These are phyloP conservation scores for Niveomyces coronatus DNA, from an alignment of 2,329 filamentous ascomycete genomes.

Conservation along the genomic window DNA sequence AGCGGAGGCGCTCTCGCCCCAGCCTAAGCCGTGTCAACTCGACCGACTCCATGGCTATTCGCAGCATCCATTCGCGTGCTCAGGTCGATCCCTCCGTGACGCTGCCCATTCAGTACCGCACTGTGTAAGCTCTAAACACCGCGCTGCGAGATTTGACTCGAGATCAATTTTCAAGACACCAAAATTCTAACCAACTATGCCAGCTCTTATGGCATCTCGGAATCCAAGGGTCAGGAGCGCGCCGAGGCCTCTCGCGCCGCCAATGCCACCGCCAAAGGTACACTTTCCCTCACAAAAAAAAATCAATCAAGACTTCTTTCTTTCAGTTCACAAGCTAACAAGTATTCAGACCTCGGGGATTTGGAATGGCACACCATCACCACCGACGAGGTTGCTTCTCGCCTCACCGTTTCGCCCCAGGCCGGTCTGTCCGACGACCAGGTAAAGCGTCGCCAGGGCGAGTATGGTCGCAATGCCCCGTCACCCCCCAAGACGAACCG, in stretches of 20 bases:
- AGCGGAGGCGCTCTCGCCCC: conserved; percentile 13
- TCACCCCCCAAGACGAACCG: conserved; percentile 54
- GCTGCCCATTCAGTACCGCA: conserved; percentile 45
- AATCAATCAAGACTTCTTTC: too few species aligned
- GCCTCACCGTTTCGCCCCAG: conserved; percentile 44
- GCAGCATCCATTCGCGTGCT: conserved; percentile 23
- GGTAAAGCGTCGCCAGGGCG: conserved; percentile 39
- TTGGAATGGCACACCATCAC: conserved; percentile 59
- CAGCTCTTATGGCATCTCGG: conserved; percentile 46
- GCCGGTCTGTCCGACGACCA: conserved; percentile 52
- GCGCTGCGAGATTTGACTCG: not conserved
- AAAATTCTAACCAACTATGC: conserved; percentile 6
- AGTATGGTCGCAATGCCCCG: conserved; percentile 58
- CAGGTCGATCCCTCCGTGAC: conserved; percentile 17
- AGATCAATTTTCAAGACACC: too few species aligned
- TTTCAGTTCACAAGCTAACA: not conserved
- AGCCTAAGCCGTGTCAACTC: conserved; percentile 18
- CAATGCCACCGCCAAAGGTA: conserved; percentile 36
- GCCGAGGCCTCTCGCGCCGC: conserved; percentile 28
- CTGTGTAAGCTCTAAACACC: conserved; percentile 30
- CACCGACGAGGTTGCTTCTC: conserved; percentile 45
- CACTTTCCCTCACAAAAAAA: not conserved
- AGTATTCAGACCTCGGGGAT: conserved; percentile 41
- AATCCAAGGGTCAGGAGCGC: conserved; percentile 37
- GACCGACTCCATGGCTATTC: conserved; percentile 30